These are phyloP conservation scores for Trichoderma lentiforme DNA, from an alignment of 2,329 filamentous ascomycete genomes.

Conservation along the genomic window DNA sequence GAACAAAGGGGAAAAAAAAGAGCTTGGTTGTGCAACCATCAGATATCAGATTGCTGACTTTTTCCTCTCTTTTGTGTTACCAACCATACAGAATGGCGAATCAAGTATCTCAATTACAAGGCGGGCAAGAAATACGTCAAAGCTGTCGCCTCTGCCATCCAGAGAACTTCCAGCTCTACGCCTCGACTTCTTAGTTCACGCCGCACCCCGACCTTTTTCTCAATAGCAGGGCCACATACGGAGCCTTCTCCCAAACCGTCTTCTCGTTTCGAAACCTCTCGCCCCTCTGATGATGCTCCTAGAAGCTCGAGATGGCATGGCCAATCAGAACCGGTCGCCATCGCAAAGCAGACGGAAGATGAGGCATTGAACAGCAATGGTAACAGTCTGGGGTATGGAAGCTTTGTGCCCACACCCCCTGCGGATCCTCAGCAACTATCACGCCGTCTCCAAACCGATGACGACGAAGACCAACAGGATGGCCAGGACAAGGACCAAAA, in stretches of 20 bases:
- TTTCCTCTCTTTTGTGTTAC: neutral
- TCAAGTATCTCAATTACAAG: constrained; percentile 95
- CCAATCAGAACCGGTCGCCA: neutral
- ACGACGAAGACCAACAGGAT: neutral
- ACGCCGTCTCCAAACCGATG: neutral
- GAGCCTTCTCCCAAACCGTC: neutral
- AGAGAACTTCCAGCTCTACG: constrained; percentile 52
- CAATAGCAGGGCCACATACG: neutral
- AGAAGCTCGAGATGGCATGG: constrained; percentile 10
- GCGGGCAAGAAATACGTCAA: constrained; percentile 93
- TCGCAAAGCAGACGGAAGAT: constrained; percentile 32
- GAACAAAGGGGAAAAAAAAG: neutral
- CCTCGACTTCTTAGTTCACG: constrained; percentile 40
- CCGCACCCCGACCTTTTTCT: constrained; percentile 31
- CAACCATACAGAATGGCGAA: constrained; percentile 68
- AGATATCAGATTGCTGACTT: neutral
- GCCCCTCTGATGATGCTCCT: neutral
- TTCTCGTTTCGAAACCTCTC: neutral
- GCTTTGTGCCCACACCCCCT: constrained; percentile 45
- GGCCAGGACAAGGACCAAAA: neutral
- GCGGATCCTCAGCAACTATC: constrained; percentile 27
- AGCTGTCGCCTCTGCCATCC: constrained; percentile 69
- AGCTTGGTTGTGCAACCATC: neutral
- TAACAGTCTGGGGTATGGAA: constrained; percentile 49
- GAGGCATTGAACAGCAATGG: constrained; percentile 40